Evolutionary conservation across 2,329 filamentous ascomycete genomes (phyloP).

Genomic region (Alternaria viburni): DNA sequence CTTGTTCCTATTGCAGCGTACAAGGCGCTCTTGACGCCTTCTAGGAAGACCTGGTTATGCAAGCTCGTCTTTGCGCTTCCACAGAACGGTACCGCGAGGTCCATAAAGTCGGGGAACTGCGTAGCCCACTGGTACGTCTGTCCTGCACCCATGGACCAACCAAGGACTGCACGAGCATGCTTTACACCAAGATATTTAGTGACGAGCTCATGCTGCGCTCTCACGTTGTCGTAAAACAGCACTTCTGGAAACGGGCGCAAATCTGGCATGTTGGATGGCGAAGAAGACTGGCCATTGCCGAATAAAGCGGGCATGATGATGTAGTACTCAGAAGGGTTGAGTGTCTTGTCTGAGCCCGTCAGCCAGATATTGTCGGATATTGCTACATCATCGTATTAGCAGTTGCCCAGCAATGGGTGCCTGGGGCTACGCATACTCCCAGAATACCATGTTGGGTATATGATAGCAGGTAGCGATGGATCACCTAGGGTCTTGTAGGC

Average conservation of each 20-base stretch:
- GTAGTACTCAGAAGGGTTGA: constrained; percentile 70
- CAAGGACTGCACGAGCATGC: constrained; percentile 67
- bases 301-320: constrained; percentile 74
- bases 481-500: constrained; percentile 80
- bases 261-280: constrained; percentile 66
- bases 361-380: constrained; percentile 80
- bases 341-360: constrained; percentile 67
- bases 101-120: constrained; percentile 70
- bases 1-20: constrained; percentile 62
- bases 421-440: constrained; percentile 52
- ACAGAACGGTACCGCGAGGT: constrained; percentile 70
- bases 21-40: constrained; percentile 67
- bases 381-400: constrained; percentile 31
- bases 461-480: constrained; percentile 66
- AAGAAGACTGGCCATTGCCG: constrained; percentile 71
- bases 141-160: constrained; percentile 74
- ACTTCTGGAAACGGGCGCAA: constrained; percentile 66
- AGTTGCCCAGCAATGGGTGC: neutral
- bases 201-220: constrained; percentile 70
- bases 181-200: constrained; percentile 67
- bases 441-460: constrained; percentile 81
- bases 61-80: constrained; percentile 67
- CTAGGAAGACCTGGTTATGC: constrained; percentile 72
- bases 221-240: constrained; percentile 72
- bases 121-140: constrained; percentile 71